Evolutionary conservation across 768 basidiomycete species (phyloP).

Genomic region (Rhizopogon sp.): DNA sequence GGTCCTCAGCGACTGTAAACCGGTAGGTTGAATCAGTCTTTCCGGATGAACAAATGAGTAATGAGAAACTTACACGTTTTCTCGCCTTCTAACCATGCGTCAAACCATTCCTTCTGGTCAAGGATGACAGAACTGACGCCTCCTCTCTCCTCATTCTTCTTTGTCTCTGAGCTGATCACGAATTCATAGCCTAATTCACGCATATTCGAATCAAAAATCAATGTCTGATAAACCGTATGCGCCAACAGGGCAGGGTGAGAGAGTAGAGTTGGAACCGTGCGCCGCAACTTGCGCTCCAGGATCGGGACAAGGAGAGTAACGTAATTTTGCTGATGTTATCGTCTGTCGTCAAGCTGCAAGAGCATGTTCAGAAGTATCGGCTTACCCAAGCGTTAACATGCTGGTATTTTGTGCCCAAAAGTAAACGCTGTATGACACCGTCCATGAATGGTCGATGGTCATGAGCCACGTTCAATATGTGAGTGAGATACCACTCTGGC

Average conservation of each 20-base stretch:
- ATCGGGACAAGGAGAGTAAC: constrained; percentile 72
- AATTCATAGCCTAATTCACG: constrained; percentile 69
- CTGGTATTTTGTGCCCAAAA: constrained; percentile 58
- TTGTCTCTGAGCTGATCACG: constrained; percentile 17
- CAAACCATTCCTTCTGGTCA: constrained; percentile 84
- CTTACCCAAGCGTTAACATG: constrained; percentile 74
- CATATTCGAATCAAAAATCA: constrained; percentile 80
- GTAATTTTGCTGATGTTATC: constrained; percentile 67
- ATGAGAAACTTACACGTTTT: constrained; percentile 62
- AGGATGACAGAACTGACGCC: constrained; percentile 82
- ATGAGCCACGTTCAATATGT: constrained; percentile 81
- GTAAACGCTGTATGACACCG: constrained; percentile 61
- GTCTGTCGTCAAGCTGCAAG: neutral
- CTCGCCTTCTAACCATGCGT: constrained; percentile 87
- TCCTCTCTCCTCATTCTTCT: constrained; percentile 46
- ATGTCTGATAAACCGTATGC: constrained; percentile 91
- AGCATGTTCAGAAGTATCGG: neutral
- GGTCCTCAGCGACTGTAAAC: constrained; percentile 73
- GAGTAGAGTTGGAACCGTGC: constrained; percentile 69
- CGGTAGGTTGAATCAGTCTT: neutral
- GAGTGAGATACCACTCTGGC: constrained; percentile 98
- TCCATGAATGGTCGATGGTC: constrained; percentile 84
- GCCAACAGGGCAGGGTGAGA: constrained; percentile 81
- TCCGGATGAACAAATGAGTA: neutral
- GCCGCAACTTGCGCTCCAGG: constrained; percentile 68